Evolutionary conservation across 257 asterid genomes (phyloP).

Genomic region (Penstemon eatonii): DNA sequence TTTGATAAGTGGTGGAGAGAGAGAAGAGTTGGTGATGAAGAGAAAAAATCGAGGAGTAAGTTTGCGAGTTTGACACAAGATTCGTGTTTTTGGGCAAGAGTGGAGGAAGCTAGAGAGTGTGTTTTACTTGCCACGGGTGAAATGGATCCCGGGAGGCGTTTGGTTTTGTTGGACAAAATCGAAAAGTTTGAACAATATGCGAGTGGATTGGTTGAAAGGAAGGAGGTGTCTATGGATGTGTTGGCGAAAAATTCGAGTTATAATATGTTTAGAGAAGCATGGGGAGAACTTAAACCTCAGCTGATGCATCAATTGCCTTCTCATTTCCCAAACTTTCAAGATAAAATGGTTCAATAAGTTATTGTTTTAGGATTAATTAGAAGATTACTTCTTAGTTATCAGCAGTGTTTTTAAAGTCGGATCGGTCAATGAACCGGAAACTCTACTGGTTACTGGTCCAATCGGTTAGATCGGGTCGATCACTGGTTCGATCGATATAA

Average conservation of each 20-base stretch:
- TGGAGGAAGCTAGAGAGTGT: constrained; percentile 72
- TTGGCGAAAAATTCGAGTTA: constrained; percentile 76
- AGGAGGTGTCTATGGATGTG: constrained; percentile 80
- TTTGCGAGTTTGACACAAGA: constrained; percentile 79
- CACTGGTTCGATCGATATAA: no score
- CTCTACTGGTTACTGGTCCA: no score
- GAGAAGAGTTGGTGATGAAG: constrained; percentile 46
- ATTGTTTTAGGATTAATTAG: constrained; percentile 16
- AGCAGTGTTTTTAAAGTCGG: no score
- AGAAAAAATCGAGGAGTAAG: constrained; percentile 52
- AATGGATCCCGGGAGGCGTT: constrained; percentile 42
- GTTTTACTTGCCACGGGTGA: constrained; percentile 43
- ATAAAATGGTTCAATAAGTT: constrained; percentile 29
- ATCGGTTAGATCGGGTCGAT: no score
- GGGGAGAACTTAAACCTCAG: constrained; percentile 53
- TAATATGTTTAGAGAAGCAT: constrained; percentile 59
- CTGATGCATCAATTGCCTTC: constrained; percentile 37
- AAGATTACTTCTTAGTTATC: constrained; percentile 8
- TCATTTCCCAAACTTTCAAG: constrained; percentile 45
- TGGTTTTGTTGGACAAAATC: constrained; percentile 41
- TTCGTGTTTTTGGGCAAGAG: constrained; percentile 88
- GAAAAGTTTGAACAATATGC: constrained; percentile 67
- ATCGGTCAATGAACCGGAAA: no score
- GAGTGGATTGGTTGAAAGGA: constrained; percentile 52
- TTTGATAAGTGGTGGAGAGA: constrained; percentile 90